These are phyloP conservation scores for Ophiostoma pallidulum DNA, from an alignment of 2,329 filamentous ascomycete genomes.

Conservation along the genomic window DNA sequence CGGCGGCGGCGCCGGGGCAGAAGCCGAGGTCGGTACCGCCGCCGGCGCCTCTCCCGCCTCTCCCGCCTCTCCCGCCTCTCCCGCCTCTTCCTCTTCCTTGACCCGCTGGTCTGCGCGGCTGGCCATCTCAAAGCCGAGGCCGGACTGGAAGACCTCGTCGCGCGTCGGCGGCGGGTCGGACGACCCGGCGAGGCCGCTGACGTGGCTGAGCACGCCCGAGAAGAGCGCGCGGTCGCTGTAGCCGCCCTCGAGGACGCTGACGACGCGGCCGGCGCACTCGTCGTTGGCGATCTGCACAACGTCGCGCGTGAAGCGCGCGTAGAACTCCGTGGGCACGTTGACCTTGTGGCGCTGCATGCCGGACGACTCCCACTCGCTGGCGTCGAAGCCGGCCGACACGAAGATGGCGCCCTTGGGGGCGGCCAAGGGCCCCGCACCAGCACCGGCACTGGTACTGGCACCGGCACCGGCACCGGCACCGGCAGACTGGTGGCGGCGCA, in stretches of 20 bases:
- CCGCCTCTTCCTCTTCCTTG: no score
- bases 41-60: no score
- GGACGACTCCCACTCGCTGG: slow-evolving; percentile 83
- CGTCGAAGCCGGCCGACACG: slow-evolving; percentile 91
- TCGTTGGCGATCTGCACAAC: slow-evolving; percentile 75
- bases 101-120: not conserved
- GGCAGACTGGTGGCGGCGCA: slow-evolving; percentile 48
- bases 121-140: slow-evolving; percentile 50
- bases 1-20: slow-evolving; percentile 15
- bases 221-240: slow-evolving; percentile 88
- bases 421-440: no score
- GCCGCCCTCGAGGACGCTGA: slow-evolving; percentile 91
- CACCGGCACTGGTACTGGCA: no score
- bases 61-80: no score
- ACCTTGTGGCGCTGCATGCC: slow-evolving; percentile 95
- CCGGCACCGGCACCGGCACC: no score
- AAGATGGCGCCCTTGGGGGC: slow-evolving; percentile 70
- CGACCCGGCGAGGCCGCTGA: slow-evolving; percentile 71
- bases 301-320: slow-evolving; percentile 81
- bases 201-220: slow-evolving; percentile 81
- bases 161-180: slow-evolving; percentile 32
- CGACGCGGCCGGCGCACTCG: slow-evolving; percentile 63
- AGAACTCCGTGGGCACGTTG: slow-evolving; percentile 94
- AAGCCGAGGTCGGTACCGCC: no score
- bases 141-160: slow-evolving; percentile 28